Evolutionary conservation across 139 green algal species (phyloP).

Genomic region (Volvox reticuliferus): DNA sequence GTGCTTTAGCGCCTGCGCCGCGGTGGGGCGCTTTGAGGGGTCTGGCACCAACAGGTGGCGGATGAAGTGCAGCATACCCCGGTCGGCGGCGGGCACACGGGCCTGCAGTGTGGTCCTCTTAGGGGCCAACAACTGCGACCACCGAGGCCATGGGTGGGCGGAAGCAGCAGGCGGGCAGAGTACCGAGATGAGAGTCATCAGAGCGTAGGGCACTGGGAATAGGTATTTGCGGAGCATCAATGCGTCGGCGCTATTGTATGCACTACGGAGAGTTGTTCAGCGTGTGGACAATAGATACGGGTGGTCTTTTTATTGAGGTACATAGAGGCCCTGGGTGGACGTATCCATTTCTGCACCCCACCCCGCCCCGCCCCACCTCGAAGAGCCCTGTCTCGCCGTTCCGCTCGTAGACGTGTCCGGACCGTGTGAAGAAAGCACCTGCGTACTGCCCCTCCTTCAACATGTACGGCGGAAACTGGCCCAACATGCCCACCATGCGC

Average conservation of each 20-base stretch:
- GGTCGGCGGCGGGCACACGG: slow-evolving; percentile 66
- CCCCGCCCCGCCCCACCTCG: slow-evolving; percentile 9
- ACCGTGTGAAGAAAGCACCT: slow-evolving; percentile 84
- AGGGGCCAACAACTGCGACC: slow-evolving; percentile 65
- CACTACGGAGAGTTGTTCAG: too few relatives aligned
- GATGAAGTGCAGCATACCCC: slow-evolving; percentile 78
- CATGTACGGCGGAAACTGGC: slow-evolving; percentile 80
- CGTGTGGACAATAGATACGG: too few relatives aligned
- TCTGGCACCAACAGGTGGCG: slow-evolving; percentile 71
- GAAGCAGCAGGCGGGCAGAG: not conserved
- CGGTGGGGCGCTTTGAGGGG: slow-evolving; percentile 69
- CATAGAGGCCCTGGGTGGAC: too few relatives aligned
- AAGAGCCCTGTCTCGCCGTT: slow-evolving; percentile 30
- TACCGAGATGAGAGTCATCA: not conserved
- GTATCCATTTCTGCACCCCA: not conserved
- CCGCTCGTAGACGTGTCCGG: slow-evolving; percentile 74
- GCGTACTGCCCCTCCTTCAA: slow-evolving; percentile 73
- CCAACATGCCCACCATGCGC: slow-evolving; percentile 89
- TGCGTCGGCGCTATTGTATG: too few relatives aligned
- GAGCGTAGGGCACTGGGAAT: too few relatives aligned
- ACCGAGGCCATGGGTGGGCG: not conserved
- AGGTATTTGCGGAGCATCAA: too few relatives aligned
- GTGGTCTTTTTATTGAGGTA: too few relatives aligned
- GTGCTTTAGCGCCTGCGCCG: slow-evolving; percentile 79
- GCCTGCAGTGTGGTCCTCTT: slow-evolving; percentile 72